These are phyloP conservation scores for Sugiyamaella valdiviana DNA, from an alignment of 805 yeast species.

Conservation along the genomic window DNA sequence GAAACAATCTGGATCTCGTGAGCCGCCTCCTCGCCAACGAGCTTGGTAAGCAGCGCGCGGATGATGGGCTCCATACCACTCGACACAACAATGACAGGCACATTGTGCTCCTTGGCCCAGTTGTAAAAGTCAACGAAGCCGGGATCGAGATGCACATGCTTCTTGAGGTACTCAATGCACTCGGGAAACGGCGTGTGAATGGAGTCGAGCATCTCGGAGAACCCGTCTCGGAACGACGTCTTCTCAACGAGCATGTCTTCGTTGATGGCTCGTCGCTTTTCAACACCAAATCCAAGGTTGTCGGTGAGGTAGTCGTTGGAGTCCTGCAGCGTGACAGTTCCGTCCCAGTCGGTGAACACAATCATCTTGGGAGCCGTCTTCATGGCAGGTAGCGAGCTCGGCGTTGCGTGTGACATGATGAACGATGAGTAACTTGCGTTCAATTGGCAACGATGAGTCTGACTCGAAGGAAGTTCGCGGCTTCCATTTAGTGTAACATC, in stretches of 20 bases:
- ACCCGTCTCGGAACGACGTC: slow-evolving; percentile 66
- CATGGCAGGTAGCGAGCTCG: slow-evolving; percentile 24
- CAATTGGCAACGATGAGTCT: no score
- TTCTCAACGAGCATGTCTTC: slow-evolving; percentile 64
- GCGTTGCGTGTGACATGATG: background rate
- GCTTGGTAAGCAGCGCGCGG: slow-evolving; percentile 60
- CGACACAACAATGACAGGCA: slow-evolving; percentile 83
- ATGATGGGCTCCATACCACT: slow-evolving; percentile 94
- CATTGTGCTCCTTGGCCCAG: slow-evolving; percentile 64
- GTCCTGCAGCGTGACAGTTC: slow-evolving; percentile 93
- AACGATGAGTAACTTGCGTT: no score
- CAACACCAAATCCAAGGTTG: slow-evolving; percentile 76
- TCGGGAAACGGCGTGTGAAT: slow-evolving; percentile 69
- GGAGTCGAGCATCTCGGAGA: slow-evolving; percentile 76
- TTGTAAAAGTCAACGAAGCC: slow-evolving; percentile 78
- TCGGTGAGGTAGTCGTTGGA: slow-evolving; percentile 91
- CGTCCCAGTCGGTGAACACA: slow-evolving; percentile 96
- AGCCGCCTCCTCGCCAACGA: slow-evolving; percentile 73
- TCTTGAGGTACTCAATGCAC: slow-evolving; percentile 62
- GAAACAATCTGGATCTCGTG: slow-evolving; percentile 72
- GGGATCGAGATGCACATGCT: slow-evolving; percentile 73
- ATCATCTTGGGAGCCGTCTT: slow-evolving; percentile 51
- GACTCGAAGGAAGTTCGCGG: no score
- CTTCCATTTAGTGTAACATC: no score
- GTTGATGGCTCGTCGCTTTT: slow-evolving; percentile 59